These are phyloP conservation scores for sunflower (Helianthus annuus) DNA, from an alignment of 129 eudicot genomes.

Conservation along the genomic window DNA sequence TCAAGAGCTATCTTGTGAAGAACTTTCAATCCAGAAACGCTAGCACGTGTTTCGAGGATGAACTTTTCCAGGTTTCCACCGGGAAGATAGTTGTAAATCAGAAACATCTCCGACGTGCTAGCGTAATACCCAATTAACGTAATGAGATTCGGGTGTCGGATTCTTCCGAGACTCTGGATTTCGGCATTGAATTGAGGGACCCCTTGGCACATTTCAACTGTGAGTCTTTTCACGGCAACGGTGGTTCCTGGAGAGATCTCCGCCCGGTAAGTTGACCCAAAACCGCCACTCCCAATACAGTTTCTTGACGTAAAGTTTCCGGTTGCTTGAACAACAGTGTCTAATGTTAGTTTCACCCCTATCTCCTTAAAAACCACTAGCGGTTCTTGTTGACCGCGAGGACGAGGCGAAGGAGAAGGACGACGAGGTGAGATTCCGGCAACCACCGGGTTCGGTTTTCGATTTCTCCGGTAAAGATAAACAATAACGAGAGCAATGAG, in stretches of 20 bases:
- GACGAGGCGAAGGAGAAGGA: constrained; percentile 20
- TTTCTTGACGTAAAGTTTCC: constrained; percentile 51
- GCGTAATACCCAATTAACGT: constrained; percentile 62
- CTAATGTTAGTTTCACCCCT: constrained; percentile 59
- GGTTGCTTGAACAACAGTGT: constrained; percentile 54
- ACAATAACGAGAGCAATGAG: constrained; percentile 44
- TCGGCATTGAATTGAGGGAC: constrained; percentile 67
- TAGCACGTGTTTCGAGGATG: constrained; percentile 43
- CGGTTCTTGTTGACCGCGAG: constrained; percentile 34
- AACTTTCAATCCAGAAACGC: constrained; percentile 35
- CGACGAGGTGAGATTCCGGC: constrained; percentile 15
- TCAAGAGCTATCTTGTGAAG: constrained; percentile 54
- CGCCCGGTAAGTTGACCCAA: constrained; percentile 70
- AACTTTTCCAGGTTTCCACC: constrained; percentile 66
- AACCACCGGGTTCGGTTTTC: constrained; percentile 30
- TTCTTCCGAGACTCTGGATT: constrained; percentile 53
- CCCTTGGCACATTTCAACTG: constrained; percentile 60
- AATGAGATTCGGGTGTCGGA: constrained; percentile 59
- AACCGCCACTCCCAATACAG: constrained; percentile 78
- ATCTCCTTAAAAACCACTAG: constrained; percentile 53
- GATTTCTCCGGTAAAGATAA: constrained; percentile 42
- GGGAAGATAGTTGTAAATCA: constrained; percentile 67
- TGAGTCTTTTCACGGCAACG: constrained; percentile 70
- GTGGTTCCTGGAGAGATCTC: constrained; percentile 51
- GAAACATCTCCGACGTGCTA: constrained; percentile 63